A percentile compares a stretch with the other conserved stretches of the same genome.
These are phyloP conservation scores for Cladosporium austrohemisphaericum DNA, from an alignment of 2,329 filamentous ascomycete genomes.

Conservation along the genomic window DNA sequence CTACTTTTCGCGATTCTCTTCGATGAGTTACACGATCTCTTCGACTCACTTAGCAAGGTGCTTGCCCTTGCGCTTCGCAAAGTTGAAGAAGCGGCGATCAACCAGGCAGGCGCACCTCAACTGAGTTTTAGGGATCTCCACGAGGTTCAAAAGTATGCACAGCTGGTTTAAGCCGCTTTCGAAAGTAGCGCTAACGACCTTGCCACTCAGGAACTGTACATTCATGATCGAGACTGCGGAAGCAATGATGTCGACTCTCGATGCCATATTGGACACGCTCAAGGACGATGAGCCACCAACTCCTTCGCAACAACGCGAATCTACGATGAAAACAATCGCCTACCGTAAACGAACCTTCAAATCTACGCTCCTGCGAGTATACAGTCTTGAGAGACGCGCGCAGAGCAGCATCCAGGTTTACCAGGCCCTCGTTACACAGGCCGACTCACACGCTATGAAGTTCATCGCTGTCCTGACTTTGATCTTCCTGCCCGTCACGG, in stretches of 20 bases:
- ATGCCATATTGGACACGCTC: slow-evolving; percentile 1
- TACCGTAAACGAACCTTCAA: slow-evolving; percentile 14
- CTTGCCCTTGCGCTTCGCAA: not conserved
- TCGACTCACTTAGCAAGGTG: not conserved
- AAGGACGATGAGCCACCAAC: not conserved
- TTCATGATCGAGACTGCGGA: slow-evolving; percentile 9
- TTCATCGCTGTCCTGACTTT: slow-evolving; percentile 10
- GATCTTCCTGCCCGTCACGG: slow-evolving; percentile 7
- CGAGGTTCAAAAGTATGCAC: slow-evolving; percentile 1
- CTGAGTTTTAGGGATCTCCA: not conserved
- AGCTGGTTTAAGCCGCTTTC: not conserved
- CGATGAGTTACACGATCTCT: slow-evolving; percentile 4
- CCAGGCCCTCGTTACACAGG: slow-evolving; percentile 1
- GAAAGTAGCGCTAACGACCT: not conserved
- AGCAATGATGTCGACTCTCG: slow-evolving; percentile 1
- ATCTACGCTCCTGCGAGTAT: slow-evolving; percentile 3
- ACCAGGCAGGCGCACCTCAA: not conserved
- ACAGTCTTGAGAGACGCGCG: slow-evolving; percentile 2
- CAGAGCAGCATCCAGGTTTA: slow-evolving; percentile 3
- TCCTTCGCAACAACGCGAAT: not conserved
- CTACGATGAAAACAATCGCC: not conserved
- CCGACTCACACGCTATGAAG: slow-evolving; percentile 10
- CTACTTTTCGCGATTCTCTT: slow-evolving; percentile 4
- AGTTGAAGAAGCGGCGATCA: slow-evolving; percentile 5
- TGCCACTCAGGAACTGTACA: slow-evolving; percentile 2